Conservation (phyloP, 306 rosid species). For the Cicer judaicum region DNA sequence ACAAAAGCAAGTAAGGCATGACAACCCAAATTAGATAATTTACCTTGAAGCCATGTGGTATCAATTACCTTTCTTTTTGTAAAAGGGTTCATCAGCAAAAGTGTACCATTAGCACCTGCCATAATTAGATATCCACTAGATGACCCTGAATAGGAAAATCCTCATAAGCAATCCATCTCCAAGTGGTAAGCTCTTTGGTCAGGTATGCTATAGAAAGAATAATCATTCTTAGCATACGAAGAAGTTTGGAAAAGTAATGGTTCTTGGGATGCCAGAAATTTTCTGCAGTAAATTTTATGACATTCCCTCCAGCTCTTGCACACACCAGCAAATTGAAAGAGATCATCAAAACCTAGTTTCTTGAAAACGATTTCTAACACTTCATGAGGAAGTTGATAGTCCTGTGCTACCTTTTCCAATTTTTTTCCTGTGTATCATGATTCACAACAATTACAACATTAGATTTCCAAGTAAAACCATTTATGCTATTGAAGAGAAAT, state of each 20-base stretch:
- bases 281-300: neutral
- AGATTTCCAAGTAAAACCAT: neutral
- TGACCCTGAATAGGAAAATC: conserved; percentile 13
- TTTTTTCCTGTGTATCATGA: neutral
- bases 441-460: neutral
- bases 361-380: conserved; percentile 3
- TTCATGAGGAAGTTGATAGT: conserved; percentile 22
- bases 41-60: neutral
- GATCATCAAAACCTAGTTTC: conserved; percentile 22
- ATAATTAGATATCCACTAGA: conserved; percentile 33
- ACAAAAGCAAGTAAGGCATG: conserved; percentile 12
- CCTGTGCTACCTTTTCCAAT: neutral
- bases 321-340: conserved; percentile 30
- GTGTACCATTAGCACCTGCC: neutral
- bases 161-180: neutral
- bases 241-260: conserved; percentile 32
- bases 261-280: conserved; percentile 24
- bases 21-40: neutral
- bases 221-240: neutral
- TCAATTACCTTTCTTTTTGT: neutral
- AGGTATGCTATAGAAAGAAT: neutral
- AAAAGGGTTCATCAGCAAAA: conserved; percentile 38
- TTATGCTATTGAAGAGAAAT: neutral
- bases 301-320: neutral
- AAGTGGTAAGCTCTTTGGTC: neutral